These are phyloP conservation scores for Neurospora sp. DNA, from an alignment of 495 filamentous ascomycete genomes.

Conservation along the genomic window DNA sequence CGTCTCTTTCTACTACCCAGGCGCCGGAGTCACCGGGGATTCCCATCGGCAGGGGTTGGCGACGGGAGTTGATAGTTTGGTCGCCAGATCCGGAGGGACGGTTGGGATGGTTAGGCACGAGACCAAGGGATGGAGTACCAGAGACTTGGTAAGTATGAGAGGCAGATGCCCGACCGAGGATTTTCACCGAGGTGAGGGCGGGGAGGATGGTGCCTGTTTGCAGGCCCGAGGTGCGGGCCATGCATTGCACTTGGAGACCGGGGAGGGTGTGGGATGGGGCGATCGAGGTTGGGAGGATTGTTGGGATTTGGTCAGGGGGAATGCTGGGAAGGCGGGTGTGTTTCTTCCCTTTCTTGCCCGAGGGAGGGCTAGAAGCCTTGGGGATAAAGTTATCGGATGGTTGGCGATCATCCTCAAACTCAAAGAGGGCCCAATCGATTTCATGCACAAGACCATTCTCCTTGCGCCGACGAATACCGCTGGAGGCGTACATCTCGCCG, in stretches of 20 bases:
- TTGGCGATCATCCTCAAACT: slow-evolving; percentile 60
- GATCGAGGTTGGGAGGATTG: slow-evolving; percentile 32
- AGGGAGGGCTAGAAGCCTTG: neutral
- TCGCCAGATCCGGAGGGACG: slow-evolving; percentile 32
- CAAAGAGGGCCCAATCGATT: slow-evolving; percentile 91
- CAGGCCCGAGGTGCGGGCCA: slow-evolving; percentile 81
- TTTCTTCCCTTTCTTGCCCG: neutral
- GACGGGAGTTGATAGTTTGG: neutral
- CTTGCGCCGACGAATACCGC: slow-evolving; percentile 65
- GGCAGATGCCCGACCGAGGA: slow-evolving; percentile 70
- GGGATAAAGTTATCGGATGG: slow-evolving; percentile 58
- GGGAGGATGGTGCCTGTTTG: slow-evolving; percentile 65
- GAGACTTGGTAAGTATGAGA: slow-evolving; percentile 71
- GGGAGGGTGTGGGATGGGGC: slow-evolving; percentile 43
- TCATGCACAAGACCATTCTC: slow-evolving; percentile 63
- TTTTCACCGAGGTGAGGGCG: slow-evolving; percentile 68
- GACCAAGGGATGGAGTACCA: slow-evolving; percentile 3
- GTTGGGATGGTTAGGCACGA: slow-evolving; percentile 5
- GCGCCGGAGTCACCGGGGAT: slow-evolving; percentile 87
- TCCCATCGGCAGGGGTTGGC: slow-evolving; percentile 29
- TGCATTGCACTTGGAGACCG: slow-evolving; percentile 71
- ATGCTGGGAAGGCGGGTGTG: neutral
- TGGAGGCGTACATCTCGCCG: slow-evolving; percentile 80
- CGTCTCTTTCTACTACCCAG: slow-evolving; percentile 77
- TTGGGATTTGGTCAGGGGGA: neutral